Conservation (phyloP, 2,329 filamentous ascomycete species). For the Trichoderma cornu-damae region DNA sequence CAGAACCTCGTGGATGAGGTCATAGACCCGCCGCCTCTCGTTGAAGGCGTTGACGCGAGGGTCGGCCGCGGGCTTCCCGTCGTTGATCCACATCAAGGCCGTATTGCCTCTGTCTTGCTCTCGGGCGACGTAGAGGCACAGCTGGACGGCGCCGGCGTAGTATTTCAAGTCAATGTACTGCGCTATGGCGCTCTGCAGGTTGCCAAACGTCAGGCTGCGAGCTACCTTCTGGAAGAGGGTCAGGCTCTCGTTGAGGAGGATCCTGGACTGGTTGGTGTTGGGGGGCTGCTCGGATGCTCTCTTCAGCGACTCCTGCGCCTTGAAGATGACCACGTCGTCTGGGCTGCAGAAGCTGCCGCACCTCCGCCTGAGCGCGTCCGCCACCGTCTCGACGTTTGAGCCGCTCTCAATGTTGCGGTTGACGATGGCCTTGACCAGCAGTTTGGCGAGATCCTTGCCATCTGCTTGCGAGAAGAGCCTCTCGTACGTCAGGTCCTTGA, state of each 20-base stretch:
- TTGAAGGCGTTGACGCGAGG: conserved; percentile 62
- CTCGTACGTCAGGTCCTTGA: conserved; percentile 79
- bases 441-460: conserved; percentile 85
- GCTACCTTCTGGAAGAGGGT: conserved; percentile 86
- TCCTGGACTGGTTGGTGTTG: conserved; percentile 70
- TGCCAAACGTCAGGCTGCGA: conserved; percentile 71
- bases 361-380: conserved; percentile 83
- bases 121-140: conserved; percentile 76
- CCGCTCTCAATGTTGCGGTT: conserved; percentile 96
- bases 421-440: conserved; percentile 94
- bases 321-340: conserved; percentile 97
- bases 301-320: conserved; percentile 91
- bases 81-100: conserved; percentile 80
- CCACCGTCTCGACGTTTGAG: conserved; percentile 94
- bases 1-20: conserved; percentile 79
- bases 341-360: conserved; percentile 97
- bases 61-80: conserved; percentile 69
- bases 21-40: conserved; percentile 73
- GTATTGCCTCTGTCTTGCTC: conserved; percentile 83
- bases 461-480: conserved; percentile 72
- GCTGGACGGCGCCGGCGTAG: conserved; percentile 86
- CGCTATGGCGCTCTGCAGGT: conserved; percentile 69
- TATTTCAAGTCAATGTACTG: conserved; percentile 81
- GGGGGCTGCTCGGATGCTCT: conserved; percentile 72
- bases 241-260: conserved; percentile 81